These are phyloP conservation scores for Chlamydomonas schloesseri DNA, from an alignment of 139 green algal genomes.

Conservation along the genomic window DNA sequence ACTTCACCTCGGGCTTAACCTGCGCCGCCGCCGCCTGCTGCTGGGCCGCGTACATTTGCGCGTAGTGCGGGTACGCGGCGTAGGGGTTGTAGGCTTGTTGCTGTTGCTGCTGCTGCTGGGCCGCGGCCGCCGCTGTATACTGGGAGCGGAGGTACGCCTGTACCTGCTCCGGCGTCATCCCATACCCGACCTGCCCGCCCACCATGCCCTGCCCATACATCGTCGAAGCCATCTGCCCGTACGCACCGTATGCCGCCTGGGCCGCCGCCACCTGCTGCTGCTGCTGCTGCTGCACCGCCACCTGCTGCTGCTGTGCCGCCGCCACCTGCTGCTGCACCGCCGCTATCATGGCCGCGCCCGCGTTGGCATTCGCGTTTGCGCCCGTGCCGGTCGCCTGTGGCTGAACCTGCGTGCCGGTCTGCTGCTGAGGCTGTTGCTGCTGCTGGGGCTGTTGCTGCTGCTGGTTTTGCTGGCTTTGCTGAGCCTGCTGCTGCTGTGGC, in stretches of 20 bases:
- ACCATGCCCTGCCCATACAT: constrained; percentile 29
- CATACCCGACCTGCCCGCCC: constrained; percentile 7
- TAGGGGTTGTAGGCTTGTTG: constrained; percentile 31
- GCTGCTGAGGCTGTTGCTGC: not conserved
- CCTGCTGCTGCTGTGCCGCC: not conserved
- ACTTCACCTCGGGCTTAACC: not conserved
- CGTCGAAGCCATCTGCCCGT: not conserved
- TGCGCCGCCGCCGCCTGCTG: not conserved
- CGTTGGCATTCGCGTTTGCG: not conserved
- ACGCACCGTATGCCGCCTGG: constrained; percentile 17
- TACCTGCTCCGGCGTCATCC: constrained; percentile 37
- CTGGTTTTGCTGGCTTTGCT: not conserved
- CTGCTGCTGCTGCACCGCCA: not conserved
- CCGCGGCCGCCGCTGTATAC: not conserved
- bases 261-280: not conserved
- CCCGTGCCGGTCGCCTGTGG: not conserved
- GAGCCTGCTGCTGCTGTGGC: constrained; percentile 11
- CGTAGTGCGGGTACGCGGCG: constrained; percentile 9
- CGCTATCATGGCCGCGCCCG: not conserved
- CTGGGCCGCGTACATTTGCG: constrained; percentile 15
- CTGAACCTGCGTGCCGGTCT: not conserved
- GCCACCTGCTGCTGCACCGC: not conserved
- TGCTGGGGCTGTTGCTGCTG: constrained; percentile 4
- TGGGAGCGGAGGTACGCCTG: constrained; percentile 41
- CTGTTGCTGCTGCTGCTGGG: constrained; percentile 19